Base-by-base conservation (phyloP, 495 filamentous ascomycete species). In the Talaromyces adpressus region DNA sequence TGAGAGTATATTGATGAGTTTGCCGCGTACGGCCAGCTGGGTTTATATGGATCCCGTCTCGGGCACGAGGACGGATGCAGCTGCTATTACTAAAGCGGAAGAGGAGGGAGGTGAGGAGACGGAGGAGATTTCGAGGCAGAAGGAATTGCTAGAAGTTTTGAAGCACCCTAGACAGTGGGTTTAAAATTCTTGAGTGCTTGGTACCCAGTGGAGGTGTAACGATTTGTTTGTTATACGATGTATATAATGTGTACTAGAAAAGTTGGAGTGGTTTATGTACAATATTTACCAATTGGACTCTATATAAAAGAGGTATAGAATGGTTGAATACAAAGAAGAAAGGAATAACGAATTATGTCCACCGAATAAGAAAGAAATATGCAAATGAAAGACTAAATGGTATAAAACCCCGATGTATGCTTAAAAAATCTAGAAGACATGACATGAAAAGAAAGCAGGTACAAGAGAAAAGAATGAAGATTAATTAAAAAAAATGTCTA, bases 1-100 rank as follows among this genome's bases (percentile, higher is more conserved):
- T 6, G 94, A 98, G 79, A 96, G 91, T 77, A 98, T 99, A 62
- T 75, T 99, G 66, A 97, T 99, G 93, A 96, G 91, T 78, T 75
- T 99, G 63, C 94, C 94, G 2, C 79, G 96, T 60, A 97, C 94
- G 41, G 95, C 94, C 22, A 83, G 87, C 63, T 99, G 94, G 94
- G 83, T 86, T 67, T 99, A 99, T 71, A 97, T 97, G 93, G 90
- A 97, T 73, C 75, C 79, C 2, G 75, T 80, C 14, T 80, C 79
- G 0, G 79, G 79, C 5, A 80, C 78, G 4, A 70, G 76, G 52
- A 77, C 76, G 1, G 77, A 81, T 16, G 36, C 36, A 62, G 68
- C 45, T 22, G 70, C 70, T 59, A 30, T 57, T 14, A 61, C 67
- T 11, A 68, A 68, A 59, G 72, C 72, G 22, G 73, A 75, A 18